Evolutionary conservation across 805 yeast genomes (phyloP), one percentile per base, ranked within the genome.

Genomic region (Torulaspora quercuum): DNA sequence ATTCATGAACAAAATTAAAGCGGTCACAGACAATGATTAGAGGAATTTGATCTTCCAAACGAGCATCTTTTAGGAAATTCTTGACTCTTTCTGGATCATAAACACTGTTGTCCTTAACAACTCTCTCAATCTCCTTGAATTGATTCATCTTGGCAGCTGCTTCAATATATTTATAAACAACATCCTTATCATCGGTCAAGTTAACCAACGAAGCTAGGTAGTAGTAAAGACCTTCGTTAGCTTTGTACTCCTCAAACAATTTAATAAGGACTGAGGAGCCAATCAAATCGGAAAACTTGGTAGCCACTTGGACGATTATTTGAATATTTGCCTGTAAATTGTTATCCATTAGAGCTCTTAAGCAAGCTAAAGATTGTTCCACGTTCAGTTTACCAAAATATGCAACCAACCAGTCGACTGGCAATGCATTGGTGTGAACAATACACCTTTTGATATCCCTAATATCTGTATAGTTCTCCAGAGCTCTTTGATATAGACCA

Each of bases 1-100:
- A 76, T 64, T 92, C 99, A 63, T 92, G 97, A 37, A 89, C 87
- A 62, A 79, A 92, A 62, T 80, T 72, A 68, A 72, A 86, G 59
- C 96, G 79, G 69, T 92, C 97, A 67, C 97, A 89, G 32, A 92
- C 96, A 62, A 94, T 84, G 50, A 94, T 89, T 64, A 92, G 76
- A 32, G 99, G 98, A 45, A 92, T 73, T 69, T 92, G 99, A 60
- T 92, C 97, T 45, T 89, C 89, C 48, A 92, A 73, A 57, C 84
- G 79, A 45, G 90, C 87, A 62, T 92, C 98, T 67, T 92, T 92
- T 68, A 92, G 75, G 67, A 85, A 94, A 69, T 92, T 92, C 73
- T 92, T 92, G 42, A 92, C 97, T 67, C 89, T 89, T 63, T 92
- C 98, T 42, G 97, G 94, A 59, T 88, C 90, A 66, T 90, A 92